Evolutionary conservation across 2,329 filamentous ascomycete species (phyloP).

Genomic region (Cordyceps pruinosa): DNA sequence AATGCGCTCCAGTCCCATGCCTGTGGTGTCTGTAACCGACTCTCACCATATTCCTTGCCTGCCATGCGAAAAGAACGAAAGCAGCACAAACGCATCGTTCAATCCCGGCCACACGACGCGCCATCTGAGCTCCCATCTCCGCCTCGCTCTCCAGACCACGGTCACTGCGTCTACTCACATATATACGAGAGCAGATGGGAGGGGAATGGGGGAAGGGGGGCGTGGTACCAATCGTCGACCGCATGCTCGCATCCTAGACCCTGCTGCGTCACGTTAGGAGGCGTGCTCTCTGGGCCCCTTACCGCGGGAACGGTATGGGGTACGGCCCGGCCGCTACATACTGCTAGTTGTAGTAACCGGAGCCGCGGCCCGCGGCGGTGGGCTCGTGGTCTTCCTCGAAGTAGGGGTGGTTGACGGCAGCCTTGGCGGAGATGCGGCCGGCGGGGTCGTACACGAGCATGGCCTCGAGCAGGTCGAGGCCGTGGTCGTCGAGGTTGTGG

Average conservation of each 20-base stretch:
- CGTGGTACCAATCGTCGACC: too few relatives aligned
- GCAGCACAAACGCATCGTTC: background rate
- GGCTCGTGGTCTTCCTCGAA: slow-evolving; percentile 44
- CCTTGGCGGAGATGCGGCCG: slow-evolving; percentile 81
- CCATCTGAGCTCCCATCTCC: background rate
- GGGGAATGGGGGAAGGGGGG: too few relatives aligned
- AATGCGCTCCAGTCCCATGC: slow-evolving; percentile 4
- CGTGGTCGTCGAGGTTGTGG: slow-evolving; percentile 63
- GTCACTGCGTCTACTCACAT: background rate
- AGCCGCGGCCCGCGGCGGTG: slow-evolving; percentile 19
- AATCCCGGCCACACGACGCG: background rate
- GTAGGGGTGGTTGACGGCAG: slow-evolving; percentile 77
- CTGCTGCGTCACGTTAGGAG: background rate
- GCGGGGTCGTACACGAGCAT: slow-evolving; percentile 86
- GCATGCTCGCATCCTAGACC: background rate
- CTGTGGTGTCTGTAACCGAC: background rate
- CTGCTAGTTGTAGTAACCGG: slow-evolving; percentile 33
- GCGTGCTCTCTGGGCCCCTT: background rate
- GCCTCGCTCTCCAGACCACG: background rate
- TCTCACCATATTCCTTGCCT: background rate
- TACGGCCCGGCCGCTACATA: slow-evolving; percentile 9
- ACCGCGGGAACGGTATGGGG: background rate
- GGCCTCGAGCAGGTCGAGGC: slow-evolving; percentile 59
- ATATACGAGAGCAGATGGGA: background rate
- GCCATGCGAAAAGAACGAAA: background rate